Conservation (phyloP, 768 basidiomycete species). For the Leccinellum albellum region DNA sequence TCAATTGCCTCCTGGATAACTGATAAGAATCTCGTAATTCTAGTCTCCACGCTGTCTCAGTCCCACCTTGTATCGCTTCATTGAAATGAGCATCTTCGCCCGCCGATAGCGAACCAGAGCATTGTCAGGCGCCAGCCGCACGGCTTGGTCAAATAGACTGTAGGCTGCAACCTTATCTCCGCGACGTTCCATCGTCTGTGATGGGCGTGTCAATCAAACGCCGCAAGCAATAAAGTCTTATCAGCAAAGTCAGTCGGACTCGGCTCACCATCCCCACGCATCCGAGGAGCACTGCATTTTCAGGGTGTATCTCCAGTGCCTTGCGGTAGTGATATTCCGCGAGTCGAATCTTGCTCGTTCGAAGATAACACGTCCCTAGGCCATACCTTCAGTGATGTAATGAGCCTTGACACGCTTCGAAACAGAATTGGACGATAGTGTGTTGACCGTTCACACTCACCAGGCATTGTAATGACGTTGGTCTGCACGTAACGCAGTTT, state of each 20-base stretch:
- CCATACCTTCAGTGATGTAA: constrained; percentile 74
- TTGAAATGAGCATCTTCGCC: constrained; percentile 83
- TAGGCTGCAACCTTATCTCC: constrained; percentile 76
- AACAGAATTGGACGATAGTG: background rate
- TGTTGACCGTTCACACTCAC: constrained; percentile 46
- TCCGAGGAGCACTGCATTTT: constrained; percentile 92
- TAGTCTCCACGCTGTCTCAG: constrained; percentile 20
- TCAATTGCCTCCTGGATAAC: constrained; percentile 63
- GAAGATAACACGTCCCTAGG: constrained; percentile 93
- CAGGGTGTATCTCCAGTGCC: constrained; percentile 88
- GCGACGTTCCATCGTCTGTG: constrained; percentile 84
- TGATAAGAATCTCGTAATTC: constrained; percentile 21
- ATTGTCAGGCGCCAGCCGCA: constrained; percentile 77
- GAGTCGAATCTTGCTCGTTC: constrained; percentile 87
- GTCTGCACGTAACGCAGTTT: constrained; percentile 88
- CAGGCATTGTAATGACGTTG: constrained; percentile 96
- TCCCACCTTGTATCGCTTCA: constrained; percentile 78
- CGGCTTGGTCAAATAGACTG: constrained; percentile 76
- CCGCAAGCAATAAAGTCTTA: constrained; percentile 11
- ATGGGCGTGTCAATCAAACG: constrained; percentile 14
- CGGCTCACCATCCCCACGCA: constrained; percentile 91
- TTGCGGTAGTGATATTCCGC: constrained; percentile 97
- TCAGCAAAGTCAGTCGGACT: constrained; percentile 13
- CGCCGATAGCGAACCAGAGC: constrained; percentile 92
- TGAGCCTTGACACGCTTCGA: constrained; percentile 16